These are phyloP conservation scores for Aspergillus sp. DNA, from an alignment of 2,329 filamentous ascomycete genomes.

Conservation along the genomic window DNA sequence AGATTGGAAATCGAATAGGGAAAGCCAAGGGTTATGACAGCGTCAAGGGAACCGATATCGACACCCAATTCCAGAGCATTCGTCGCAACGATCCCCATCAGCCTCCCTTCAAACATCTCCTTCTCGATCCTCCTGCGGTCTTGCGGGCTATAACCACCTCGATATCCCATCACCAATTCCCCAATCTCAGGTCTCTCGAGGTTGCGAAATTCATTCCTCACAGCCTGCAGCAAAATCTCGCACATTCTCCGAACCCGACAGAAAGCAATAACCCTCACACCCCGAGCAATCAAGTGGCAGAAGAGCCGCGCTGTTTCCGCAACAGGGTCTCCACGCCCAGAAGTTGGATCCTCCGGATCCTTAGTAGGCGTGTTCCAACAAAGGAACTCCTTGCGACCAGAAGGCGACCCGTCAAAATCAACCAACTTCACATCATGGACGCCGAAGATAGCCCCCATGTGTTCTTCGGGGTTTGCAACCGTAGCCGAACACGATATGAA, in stretches of 20 bases:
- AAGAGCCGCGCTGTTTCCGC: slow-evolving; percentile 84
- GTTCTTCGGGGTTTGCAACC: slow-evolving; percentile 80
- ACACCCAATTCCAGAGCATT: slow-evolving; percentile 89
- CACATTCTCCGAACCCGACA: slow-evolving; percentile 82
- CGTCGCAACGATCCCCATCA: slow-evolving; percentile 88
- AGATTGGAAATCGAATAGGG: slow-evolving; percentile 93
- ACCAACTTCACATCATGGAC: slow-evolving; percentile 71
- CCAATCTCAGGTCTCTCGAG: slow-evolving; percentile 68
- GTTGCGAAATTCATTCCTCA: slow-evolving; percentile 66
- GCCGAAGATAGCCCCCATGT: slow-evolving; percentile 93
- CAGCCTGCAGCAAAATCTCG: slow-evolving; percentile 70
- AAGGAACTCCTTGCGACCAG: slow-evolving; percentile 85
- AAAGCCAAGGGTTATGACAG: slow-evolving; percentile 88
- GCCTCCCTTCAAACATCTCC: slow-evolving; percentile 94
- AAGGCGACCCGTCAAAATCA: slow-evolving; percentile 87
- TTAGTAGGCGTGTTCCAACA: slow-evolving; percentile 98
- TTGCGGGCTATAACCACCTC: slow-evolving; percentile 87
- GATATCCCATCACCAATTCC: slow-evolving; percentile 83
- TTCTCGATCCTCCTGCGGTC: slow-evolving; percentile 81
- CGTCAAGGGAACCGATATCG: slow-evolving; percentile 89
- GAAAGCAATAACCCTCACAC: slow-evolving; percentile 87
- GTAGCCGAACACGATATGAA: slow-evolving; percentile 97
- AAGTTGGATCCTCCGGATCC: slow-evolving; percentile 77
- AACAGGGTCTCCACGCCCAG: slow-evolving; percentile 74
- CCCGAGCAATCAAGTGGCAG: slow-evolving; percentile 77